A percentile compares a stretch with the other conserved stretches of the same genome.
Evolutionary conservation across 176 grass and related monocot species (phyloP).

Genomic region (Eragrostis nindensis): DNA sequence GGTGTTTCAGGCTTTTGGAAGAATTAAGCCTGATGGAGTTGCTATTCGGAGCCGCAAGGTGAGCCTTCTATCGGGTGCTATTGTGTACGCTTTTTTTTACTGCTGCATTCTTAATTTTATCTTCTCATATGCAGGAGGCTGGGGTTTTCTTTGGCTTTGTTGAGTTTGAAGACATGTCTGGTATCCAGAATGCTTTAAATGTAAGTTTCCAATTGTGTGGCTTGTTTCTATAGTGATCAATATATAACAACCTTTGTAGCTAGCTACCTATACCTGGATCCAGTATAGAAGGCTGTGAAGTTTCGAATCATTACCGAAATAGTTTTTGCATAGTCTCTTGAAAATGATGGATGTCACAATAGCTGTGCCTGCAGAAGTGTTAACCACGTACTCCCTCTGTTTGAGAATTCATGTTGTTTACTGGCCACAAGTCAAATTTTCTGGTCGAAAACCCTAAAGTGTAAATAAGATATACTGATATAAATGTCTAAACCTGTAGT

Average conservation of each 20-base stretch:
- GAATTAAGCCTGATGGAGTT: conserved; percentile 69
- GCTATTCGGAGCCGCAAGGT: conserved; percentile 84
- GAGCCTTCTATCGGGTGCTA: conserved; percentile 11
- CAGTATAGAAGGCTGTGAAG: background rate
- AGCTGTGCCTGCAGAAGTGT: background rate
- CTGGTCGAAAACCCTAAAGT: background rate
- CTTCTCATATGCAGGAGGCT: conserved; percentile 55
- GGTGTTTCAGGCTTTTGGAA: conserved; percentile 67
- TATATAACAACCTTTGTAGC: conserved; percentile 1
- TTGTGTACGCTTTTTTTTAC: conserved; percentile 6
- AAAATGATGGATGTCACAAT: background rate
- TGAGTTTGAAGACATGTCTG: conserved; percentile 66
- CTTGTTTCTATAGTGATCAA: conserved; percentile 18
- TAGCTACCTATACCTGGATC: background rate
- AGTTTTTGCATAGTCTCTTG: background rate
- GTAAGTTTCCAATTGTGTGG: conserved; percentile 40
- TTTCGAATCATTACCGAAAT: background rate
- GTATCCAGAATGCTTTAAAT: conserved; percentile 65
- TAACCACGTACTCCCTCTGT: background rate
- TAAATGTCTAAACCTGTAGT: background rate
- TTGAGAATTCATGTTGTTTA: too few species aligned
- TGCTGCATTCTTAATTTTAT: conserved; percentile 26
- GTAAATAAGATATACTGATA: background rate
- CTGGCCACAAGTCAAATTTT: too few species aligned
- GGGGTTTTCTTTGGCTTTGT: conserved; percentile 78